Base-by-base conservation (phyloP, 2,329 filamentous ascomycete genomes). In the Tricladium varicosporioides region DNA sequence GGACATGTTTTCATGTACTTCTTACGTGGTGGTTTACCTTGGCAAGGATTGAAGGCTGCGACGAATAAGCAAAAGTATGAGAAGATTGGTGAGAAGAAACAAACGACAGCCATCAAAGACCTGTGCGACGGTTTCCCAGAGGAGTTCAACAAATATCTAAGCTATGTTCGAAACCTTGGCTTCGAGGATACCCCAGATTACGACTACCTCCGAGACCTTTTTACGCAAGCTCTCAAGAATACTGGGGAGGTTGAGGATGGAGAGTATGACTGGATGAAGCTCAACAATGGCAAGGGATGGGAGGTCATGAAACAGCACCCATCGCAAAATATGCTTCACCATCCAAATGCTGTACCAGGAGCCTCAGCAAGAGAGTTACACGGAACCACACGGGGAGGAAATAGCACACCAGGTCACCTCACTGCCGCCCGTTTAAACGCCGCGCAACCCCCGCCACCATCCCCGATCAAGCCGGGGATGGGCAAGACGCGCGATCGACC, bases 31-130 rank as follows among this genome's bases (percentile, higher is more conserved):
- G 84, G 84, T 7, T 77, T 89, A 54, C 86, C 86, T 36, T 89
- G 86, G 86, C 85, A 89, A 71, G 86, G 85, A 9, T 76, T 89
- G 62, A 89, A 89, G 76, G 85, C 86, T 72, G 86, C 85, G 31
- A 88, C 86, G 48, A 88, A 88, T 74, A 88, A 99, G 84, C 94
- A 99, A 73, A 99, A 99, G 78, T 99, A 99, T 73, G 94, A 99
- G 78, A 97, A 97, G 83, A 99, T 99, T 75, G 94, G 94, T 47
- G 93, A 99, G 81, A 97, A 99, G 88, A 99, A 99, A 80, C 94
- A 97, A 78, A 97, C 93, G 0, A 97, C 94, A 18, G 84, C 85
- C 5, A 95, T 99, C 78, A 96, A 97, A 78, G 94, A 99, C 69
- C 84, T 99, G 14, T 97, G 93, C 72, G 92, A 97, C 67, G 89